phyloP scores from a whole-genome alignment of 176 grass and related monocot genomes.

The Phoenix dactylifera region DNA sequence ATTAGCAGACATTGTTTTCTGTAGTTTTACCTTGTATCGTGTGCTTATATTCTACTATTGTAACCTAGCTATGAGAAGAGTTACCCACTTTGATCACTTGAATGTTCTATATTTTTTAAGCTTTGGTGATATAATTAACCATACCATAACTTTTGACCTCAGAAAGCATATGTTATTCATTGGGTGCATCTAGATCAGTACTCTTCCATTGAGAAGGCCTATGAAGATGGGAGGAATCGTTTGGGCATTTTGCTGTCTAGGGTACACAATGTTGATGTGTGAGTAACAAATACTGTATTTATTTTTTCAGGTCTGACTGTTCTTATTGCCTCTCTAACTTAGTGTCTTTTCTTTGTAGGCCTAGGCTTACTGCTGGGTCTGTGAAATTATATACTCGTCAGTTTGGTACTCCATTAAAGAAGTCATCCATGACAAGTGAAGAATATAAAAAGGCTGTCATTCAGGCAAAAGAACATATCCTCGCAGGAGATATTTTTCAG shows the following conservation, averaged over 20 bases:
- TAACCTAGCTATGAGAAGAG: too few relatives aligned
- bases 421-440: constrained; percentile 67
- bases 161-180: constrained; percentile 86
- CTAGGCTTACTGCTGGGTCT: constrained; percentile 50
- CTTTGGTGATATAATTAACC: too few relatives aligned
- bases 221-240: constrained; percentile 47
- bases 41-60: too few relatives aligned
- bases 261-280: constrained; percentile 77
- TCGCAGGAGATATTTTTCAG: constrained; percentile 78
- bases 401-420: constrained; percentile 49
- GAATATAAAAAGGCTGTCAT: constrained; percentile 58
- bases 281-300: constrained; percentile 18
- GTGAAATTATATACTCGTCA: constrained; percentile 51
- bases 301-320: neutral
- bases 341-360: constrained; percentile 9
- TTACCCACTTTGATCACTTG: too few relatives aligned
- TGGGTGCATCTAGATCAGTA: constrained; percentile 62
- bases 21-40: too few relatives aligned
- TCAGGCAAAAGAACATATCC: constrained; percentile 74
- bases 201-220: constrained; percentile 60
- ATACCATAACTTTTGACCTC: constrained; percentile 1
- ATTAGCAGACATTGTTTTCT: too few relatives aligned
- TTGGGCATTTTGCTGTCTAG: constrained; percentile 52
- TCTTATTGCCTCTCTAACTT: neutral
- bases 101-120: too few relatives aligned